A percentile compares a stretch with the other conserved stretches of the same genome.
Conservation (phyloP, 768 basidiomycete genomes). For the Lenzites betulinus region DNA sequence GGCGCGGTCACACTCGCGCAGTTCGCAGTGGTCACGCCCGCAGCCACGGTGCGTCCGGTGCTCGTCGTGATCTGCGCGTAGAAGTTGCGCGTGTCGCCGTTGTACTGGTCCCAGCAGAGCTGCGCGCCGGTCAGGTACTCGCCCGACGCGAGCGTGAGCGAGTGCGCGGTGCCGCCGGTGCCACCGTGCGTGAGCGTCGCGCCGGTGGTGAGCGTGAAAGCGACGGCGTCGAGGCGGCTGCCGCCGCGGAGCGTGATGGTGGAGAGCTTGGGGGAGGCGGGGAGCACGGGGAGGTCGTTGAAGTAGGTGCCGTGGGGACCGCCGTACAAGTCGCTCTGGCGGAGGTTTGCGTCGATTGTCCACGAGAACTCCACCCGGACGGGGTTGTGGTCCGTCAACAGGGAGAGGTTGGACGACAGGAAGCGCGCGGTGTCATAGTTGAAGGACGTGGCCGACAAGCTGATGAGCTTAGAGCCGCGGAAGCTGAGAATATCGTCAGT, state of each 20-base stretch:
- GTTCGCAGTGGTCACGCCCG: slow-evolving; percentile 1
- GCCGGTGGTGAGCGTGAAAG: slow-evolving; percentile 5
- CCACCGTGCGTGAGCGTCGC: slow-evolving; percentile 1
- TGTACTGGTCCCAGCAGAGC: slow-evolving; percentile 7
- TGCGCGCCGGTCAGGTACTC: background rate
- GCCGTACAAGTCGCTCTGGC: slow-evolving; percentile 9
- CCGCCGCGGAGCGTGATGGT: slow-evolving; percentile 3
- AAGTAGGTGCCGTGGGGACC: slow-evolving; percentile 8
- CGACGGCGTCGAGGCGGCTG: slow-evolving; percentile 6
- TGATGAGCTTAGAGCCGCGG: slow-evolving; percentile 2
- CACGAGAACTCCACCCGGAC: slow-evolving; percentile 3
- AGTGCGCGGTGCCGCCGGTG: background rate
- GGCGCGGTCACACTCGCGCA: slow-evolving; percentile 6
- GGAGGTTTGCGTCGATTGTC: background rate
- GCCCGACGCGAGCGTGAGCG: background rate
- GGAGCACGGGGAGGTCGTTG: slow-evolving; percentile 8
- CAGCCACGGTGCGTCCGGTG: background rate
- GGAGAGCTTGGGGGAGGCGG: background rate
- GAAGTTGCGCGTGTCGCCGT: slow-evolving; percentile 11
- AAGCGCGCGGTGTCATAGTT: slow-evolving; percentile 2
- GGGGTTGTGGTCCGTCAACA: slow-evolving; percentile 12
- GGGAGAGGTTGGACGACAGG: background rate
- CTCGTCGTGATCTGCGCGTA: background rate
- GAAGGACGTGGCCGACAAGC: background rate
- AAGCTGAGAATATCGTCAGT: background rate